These are phyloP conservation scores for Pezicula carpinea DNA, from an alignment of 2,329 filamentous ascomycete genomes.

Conservation along the genomic window DNA sequence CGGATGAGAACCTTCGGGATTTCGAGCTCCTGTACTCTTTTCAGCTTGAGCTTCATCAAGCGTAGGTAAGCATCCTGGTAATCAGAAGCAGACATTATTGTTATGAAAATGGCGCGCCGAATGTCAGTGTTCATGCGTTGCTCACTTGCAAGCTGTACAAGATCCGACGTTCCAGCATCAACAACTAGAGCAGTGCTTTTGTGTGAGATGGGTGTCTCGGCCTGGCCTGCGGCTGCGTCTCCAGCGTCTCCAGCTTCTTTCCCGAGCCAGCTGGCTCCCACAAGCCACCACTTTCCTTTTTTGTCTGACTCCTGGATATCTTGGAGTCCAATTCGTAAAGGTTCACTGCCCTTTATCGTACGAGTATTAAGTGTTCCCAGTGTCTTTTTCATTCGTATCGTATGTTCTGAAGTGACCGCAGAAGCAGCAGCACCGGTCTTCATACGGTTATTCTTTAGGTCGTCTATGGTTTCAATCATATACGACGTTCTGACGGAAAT, in stretches of 20 bases:
- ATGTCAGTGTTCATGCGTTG: constrained; percentile 33
- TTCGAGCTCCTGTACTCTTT: constrained; percentile 80
- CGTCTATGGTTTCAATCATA: constrained; percentile 95
- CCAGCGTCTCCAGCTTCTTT: constrained; percentile 20
- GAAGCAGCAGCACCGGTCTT: constrained; percentile 71
- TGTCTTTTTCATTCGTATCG: constrained; percentile 82
- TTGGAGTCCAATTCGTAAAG: constrained; percentile 72
- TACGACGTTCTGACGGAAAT: constrained; percentile 88
- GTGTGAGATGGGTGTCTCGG: constrained; percentile 24
- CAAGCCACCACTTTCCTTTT: constrained; percentile 96
- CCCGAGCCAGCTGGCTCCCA: constrained; percentile 84
- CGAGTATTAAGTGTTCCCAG: constrained; percentile 71
- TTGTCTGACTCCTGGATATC: constrained; percentile 83
- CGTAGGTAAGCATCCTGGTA: constrained; percentile 79
- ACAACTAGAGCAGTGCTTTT: constrained; percentile 16
- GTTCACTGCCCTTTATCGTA: constrained; percentile 69
- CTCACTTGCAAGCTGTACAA: constrained; percentile 30
- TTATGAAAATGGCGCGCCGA: constrained; percentile 74
- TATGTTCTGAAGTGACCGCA: constrained; percentile 72
- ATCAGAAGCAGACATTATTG: constrained; percentile 81
- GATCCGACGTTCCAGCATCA: constrained; percentile 25
- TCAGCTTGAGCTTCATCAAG: constrained; percentile 76
- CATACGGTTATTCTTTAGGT: constrained; percentile 89
- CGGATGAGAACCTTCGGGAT: constrained; percentile 84
- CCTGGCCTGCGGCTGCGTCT: constrained; percentile 15